phyloP scores from a whole-genome alignment of 2,329 filamentous ascomycete species.

The Exophiala sp. region DNA sequence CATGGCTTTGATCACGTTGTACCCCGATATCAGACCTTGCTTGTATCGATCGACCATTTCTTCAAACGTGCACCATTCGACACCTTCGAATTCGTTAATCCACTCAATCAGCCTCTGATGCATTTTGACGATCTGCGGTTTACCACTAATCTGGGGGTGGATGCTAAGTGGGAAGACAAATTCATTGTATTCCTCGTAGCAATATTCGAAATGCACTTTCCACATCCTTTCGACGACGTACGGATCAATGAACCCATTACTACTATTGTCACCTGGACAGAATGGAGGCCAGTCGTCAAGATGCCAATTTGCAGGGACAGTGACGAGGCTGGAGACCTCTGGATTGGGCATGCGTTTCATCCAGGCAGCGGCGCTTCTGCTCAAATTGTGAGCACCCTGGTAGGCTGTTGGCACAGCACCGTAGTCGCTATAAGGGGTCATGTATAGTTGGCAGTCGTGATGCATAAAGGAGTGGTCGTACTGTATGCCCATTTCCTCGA shows the following conservation, averaged over 20 bases:
- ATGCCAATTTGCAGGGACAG: conserved; percentile 46
- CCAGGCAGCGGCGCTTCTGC: conserved; percentile 3
- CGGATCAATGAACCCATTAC: conserved; percentile 29
- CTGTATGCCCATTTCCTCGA: conserved; percentile 41
- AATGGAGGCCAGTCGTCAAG: conserved; percentile 48
- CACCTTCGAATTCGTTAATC: conserved; percentile 59
- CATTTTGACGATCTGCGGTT: conserved; percentile 70
- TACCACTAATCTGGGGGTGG: conserved; percentile 52
- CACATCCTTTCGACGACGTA: conserved; percentile 41
- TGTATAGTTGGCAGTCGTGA: conserved; percentile 36
- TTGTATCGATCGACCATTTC: conserved; percentile 72
- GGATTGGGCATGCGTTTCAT: conserved; percentile 37
- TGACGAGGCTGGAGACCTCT: conserved; percentile 39
- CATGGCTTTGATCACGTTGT: no score
- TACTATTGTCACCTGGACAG: conserved; percentile 41
- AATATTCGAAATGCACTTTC: conserved; percentile 46
- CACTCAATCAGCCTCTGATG: conserved; percentile 69
- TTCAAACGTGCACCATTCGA: conserved; percentile 54
- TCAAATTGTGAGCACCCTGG: background rate
- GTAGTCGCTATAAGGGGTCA: conserved; percentile 1
- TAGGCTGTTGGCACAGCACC: background rate
- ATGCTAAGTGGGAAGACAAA: conserved; percentile 47
- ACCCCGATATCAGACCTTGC: conserved; percentile 29
- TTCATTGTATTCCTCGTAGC: conserved; percentile 43
- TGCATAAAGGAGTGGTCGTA: conserved; percentile 50